These are phyloP conservation scores for Cercospora sojina DNA, from an alignment of 2,329 filamentous ascomycete species.

Conservation along the genomic window DNA sequence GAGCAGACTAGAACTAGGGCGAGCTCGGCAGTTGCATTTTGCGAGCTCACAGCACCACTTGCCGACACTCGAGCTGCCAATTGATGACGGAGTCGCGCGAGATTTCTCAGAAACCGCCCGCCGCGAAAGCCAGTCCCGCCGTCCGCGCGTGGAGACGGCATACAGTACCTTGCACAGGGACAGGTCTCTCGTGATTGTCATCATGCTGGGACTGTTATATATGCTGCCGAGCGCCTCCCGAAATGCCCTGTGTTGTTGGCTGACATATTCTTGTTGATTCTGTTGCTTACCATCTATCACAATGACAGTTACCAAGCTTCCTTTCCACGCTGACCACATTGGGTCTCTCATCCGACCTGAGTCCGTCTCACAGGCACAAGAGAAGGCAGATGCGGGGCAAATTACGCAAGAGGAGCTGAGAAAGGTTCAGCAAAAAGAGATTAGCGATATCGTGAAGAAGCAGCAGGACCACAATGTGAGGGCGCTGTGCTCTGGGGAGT, in stretches of 20 bases:
- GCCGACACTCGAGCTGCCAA: background rate
- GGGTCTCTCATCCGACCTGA: conserved; percentile 69
- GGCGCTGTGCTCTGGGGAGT: conserved; percentile 69
- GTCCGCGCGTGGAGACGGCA: background rate
- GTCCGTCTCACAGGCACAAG: conserved; percentile 60
- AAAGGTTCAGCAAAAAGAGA: conserved; percentile 63
- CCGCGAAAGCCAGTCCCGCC: background rate
- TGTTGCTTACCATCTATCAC: background rate
- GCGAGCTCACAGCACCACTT: conserved; percentile 2
- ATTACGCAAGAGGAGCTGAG: conserved; percentile 57
- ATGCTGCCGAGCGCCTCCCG: background rate
- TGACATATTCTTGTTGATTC: background rate
- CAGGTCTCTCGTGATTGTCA: background rate
- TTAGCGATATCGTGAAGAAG: conserved; percentile 63
- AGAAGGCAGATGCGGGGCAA: conserved; percentile 56
- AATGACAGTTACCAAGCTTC: conserved; percentile 47
- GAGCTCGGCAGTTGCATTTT: conserved; percentile 4
- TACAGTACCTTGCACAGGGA: background rate
- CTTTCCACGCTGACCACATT: conserved; percentile 71
- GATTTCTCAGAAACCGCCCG: background rate
- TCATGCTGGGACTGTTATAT: background rate
- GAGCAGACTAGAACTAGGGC: background rate
- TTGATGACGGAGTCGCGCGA: background rate
- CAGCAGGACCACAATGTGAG: conserved; percentile 64
- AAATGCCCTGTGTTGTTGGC: background rate